Evolutionary conservation across 1,284 basidiomycete genomes (phyloP).

Genomic region (Malassezia psittaci): DNA sequence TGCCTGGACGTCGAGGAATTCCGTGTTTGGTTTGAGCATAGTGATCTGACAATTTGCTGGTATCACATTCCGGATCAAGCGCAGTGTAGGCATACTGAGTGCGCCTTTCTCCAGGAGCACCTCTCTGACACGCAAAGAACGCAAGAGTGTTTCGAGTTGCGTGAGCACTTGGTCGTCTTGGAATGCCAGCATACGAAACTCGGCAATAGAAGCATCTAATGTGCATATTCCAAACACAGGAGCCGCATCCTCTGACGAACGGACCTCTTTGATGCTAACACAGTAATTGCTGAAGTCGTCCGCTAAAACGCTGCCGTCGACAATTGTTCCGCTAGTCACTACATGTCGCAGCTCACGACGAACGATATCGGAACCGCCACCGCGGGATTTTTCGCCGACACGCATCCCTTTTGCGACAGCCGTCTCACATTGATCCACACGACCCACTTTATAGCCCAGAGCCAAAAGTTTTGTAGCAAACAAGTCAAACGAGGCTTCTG

Average conservation of each 20-base stretch:
- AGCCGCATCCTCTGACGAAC: conserved; percentile 11
- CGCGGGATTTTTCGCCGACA: conserved; percentile 52
- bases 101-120: conserved; percentile 77
- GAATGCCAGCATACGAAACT: conserved; percentile 83
- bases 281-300: conserved; percentile 95
- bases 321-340: conserved; percentile 89
- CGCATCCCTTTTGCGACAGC: conserved; percentile 59
- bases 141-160: conserved; percentile 81
- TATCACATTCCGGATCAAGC: conserved; percentile 34
- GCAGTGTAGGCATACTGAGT: conserved; percentile 27
- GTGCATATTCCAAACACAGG: conserved; percentile 74
- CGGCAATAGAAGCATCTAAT: conserved; percentile 89
- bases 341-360: conserved; percentile 79
- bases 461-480: conserved; percentile 51
- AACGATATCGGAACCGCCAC: conserved; percentile 50
- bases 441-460: conserved; percentile 80
- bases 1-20: conserved; percentile 33
- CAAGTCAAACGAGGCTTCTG: conserved; percentile 76
- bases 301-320: conserved; percentile 75
- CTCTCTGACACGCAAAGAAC: conserved; percentile 87
- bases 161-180: conserved; percentile 87
- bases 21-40: conserved; percentile 36
- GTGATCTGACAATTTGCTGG: conserved; percentile 36
- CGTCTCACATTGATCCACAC: conserved; percentile 94
- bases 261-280: conserved; percentile 65